These are phyloP conservation scores for Beauveria varroae DNA, from an alignment of 2,329 filamentous ascomycete species.

Conservation along the genomic window DNA sequence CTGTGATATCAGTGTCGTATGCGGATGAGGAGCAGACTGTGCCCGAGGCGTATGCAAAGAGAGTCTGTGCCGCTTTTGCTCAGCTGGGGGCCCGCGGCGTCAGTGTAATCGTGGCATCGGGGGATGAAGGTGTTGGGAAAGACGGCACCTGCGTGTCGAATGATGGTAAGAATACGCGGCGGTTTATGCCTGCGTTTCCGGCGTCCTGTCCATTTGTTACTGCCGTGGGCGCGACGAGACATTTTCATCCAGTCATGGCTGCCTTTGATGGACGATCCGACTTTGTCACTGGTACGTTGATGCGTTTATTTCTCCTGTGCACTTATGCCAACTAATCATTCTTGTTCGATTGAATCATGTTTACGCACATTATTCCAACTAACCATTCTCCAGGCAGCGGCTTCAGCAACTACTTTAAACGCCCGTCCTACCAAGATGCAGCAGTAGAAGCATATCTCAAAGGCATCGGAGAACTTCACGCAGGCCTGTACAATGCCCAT, in stretches of 20 bases:
- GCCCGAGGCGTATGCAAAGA: slow-evolving; percentile 47
- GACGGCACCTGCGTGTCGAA: slow-evolving; percentile 1
- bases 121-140: slow-evolving; percentile 33
- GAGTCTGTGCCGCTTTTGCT: slow-evolving; percentile 53
- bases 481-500: slow-evolving; percentile 32
- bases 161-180: slow-evolving; percentile 21
- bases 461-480: slow-evolving; percentile 41
- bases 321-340: too few relatives aligned
- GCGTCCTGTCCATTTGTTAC: slow-evolving; percentile 48
- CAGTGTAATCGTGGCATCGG: slow-evolving; percentile 52
- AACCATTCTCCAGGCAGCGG: not conserved
- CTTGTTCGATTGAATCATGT: not conserved
- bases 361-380: not conserved
- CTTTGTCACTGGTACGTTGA: slow-evolving; percentile 14
- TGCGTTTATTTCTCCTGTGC: too few relatives aligned
- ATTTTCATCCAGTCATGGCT: slow-evolving; percentile 38
- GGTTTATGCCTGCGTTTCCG: slow-evolving; percentile 25
- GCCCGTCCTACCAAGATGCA: not conserved
- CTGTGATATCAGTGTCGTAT: slow-evolving; percentile 57
- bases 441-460: slow-evolving; percentile 35
- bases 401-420: slow-evolving; percentile 25
- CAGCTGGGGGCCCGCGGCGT: slow-evolving; percentile 58
- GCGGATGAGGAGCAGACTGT: slow-evolving; percentile 60
- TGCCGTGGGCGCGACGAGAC: slow-evolving; percentile 45
- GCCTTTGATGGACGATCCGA: slow-evolving; percentile 40